A percentile compares a stretch with the other conserved stretches of the same genome.
Conservation (phyloP, 148 eudicot species). For the Dysphania ambrosioides region DNA sequence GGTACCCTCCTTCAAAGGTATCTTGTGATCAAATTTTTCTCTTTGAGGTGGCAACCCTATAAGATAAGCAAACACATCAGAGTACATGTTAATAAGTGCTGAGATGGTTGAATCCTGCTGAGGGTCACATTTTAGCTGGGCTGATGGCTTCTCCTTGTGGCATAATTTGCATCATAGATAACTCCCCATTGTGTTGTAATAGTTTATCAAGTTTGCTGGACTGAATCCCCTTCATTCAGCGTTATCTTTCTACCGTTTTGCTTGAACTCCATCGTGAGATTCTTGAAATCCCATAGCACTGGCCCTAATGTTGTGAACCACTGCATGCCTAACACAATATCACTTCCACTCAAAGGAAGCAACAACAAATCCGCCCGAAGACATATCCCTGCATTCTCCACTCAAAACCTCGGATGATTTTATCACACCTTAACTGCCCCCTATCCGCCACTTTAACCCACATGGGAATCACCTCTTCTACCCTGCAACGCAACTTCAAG, state of each 20-base stretch:
- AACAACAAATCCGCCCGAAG: no score
- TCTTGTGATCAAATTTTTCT: background rate
- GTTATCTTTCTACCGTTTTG: no score
- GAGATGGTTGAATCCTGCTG: background rate
- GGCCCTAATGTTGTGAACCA: background rate
- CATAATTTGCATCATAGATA: background rate
- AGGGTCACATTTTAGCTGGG: no score
- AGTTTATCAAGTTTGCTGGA: no score
- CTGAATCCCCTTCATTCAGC: no score
- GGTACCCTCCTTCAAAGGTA: background rate
- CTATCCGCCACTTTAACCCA: background rate
- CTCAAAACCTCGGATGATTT: no score
- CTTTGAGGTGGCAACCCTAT: background rate
- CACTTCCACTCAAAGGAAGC: no score
- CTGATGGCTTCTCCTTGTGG: no score
- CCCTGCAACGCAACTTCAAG: background rate
- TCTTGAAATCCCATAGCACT: background rate
- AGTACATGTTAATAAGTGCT: background rate
- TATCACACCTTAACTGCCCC: background rate
- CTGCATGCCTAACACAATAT: no score
- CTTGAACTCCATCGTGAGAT: no score
- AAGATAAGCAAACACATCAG: background rate
- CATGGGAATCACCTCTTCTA: no score
- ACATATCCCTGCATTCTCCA: no score
- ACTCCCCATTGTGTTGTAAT: background rate